Evolutionary conservation across 305 asterid species (phyloP).

Genomic region (Solanum aculeatissimum): DNA sequence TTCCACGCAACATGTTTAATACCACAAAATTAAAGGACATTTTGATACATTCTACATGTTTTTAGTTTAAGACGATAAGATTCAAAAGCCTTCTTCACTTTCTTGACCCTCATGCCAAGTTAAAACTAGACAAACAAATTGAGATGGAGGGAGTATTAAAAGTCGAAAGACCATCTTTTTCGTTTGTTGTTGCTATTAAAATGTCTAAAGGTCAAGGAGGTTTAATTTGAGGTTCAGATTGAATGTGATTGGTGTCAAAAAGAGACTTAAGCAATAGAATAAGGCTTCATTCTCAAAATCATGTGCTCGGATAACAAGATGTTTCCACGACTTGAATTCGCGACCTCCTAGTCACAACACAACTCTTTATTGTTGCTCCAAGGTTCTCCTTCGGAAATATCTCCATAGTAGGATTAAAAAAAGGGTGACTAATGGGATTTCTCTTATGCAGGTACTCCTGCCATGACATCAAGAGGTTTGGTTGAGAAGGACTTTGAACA

Average conservation of each 20-base stretch:
- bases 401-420: not conserved
- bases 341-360: not conserved
- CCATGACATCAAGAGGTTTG: conserved; percentile 93
- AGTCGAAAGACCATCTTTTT: not conserved
- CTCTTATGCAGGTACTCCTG: conserved; percentile 62
- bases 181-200: not conserved
- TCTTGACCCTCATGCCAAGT: too few species aligned
- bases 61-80: too few species aligned
- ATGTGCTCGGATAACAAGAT: not conserved
- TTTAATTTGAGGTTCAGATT: not conserved
- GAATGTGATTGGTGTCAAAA: not conserved
- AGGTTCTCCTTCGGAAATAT: not conserved
- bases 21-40: too few species aligned
- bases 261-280: not conserved
- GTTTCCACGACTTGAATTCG: not conserved
- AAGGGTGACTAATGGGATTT: not conserved
- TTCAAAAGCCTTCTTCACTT: too few species aligned
- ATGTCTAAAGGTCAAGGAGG: not conserved
- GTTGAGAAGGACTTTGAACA: conserved; percentile 87
- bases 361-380: not conserved
- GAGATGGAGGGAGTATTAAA: too few species aligned
- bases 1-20: too few species aligned
- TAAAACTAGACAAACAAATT: too few species aligned
- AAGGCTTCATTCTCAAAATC: not conserved
- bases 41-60: too few species aligned